Evolutionary conservation across 768 basidiomycete species (phyloP), one percentile per base, ranked within the genome.

Genomic region (Neoboletus subvelutipes): DNA sequence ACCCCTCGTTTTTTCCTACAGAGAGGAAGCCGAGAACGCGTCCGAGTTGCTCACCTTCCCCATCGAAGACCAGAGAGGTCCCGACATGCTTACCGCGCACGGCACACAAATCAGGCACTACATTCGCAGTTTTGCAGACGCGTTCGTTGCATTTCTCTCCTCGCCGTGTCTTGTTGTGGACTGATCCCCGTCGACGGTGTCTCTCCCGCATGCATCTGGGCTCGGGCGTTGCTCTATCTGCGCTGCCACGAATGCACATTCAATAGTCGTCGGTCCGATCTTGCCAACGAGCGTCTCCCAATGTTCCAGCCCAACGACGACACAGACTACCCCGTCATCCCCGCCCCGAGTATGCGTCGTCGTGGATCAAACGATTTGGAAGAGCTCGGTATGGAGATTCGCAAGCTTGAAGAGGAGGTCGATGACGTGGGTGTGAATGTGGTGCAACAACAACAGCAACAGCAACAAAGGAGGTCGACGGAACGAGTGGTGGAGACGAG

Each of bases 1-100:
- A 55, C 46, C 17, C 0, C 20, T 37, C 24, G 8, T 37, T 28
- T 46, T 18, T 18, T 26, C 17, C 10, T 47, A 57, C 60, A 90
- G 88, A 69, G 88, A 92, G 67, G 90, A 90, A 68, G 80, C 89
- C 1, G 90, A 92, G 75, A 87, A 84, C 57, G 86, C 83, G 3
- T 83, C 89, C 3, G 90, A 92, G 68, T 76, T 92, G 56, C 55
- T 71, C 36, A 51, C 74, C 3, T 59, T 68, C 17, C 73, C 75
- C 36, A 63, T 71, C 7, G 75, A 76, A 50, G 76, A 68, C 42
- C 74, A 66, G n/a, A 62, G 71, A 33, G 79, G 79, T 9, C 71
- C 76, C 9, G 83, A 87, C 67, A 81, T 79, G 55, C 83, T 92
- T 29, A 79, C 78, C 33, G 87, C 87, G 34, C 83, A 85, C 47